A percentile compares a stretch with the other conserved stretches of the same genome.
Evolutionary conservation across 108 stramenopile species (phyloP).

Genomic region (Stephanodiscus minutulus): DNA sequence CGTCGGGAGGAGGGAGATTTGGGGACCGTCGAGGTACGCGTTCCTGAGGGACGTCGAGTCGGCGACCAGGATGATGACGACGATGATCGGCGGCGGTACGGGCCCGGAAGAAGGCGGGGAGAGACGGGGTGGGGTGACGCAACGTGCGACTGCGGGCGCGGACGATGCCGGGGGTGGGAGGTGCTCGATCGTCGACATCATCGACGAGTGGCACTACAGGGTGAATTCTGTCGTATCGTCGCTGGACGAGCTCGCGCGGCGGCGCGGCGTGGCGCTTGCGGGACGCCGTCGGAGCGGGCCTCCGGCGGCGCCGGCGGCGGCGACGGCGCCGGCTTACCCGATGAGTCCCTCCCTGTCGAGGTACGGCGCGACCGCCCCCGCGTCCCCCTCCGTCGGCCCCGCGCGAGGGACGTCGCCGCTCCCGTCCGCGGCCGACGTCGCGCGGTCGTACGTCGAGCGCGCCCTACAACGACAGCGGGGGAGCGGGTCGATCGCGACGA

Average conservation of each 20-base stretch:
- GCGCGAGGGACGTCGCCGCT: neutral
- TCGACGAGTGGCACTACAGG: slow-evolving; percentile 34
- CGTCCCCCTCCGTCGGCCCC: neutral
- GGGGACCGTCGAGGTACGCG: slow-evolving; percentile 44
- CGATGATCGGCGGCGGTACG: neutral
- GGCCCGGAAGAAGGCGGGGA: neutral
- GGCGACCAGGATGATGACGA: slow-evolving; percentile 7
- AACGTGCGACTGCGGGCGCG: no score
- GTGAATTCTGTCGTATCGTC: slow-evolving; percentile 25
- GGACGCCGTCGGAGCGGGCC: neutral
- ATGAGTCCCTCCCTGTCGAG: slow-evolving; percentile 2
- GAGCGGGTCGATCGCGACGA: neutral
- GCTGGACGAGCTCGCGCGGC: slow-evolving; percentile 28
- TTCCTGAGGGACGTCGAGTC: slow-evolving; percentile 30
- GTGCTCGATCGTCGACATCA: slow-evolving; percentile 18
- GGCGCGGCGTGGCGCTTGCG: neutral
- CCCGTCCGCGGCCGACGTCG: slow-evolving; percentile 15
- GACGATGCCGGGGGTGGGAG: neutral
- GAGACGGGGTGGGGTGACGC: neutral
- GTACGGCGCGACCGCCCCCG: neutral
- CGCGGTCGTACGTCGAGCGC: slow-evolving; percentile 25
- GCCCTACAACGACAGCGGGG: neutral
- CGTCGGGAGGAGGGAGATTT: neutral
- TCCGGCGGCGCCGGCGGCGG: neutral
- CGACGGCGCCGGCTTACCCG: neutral